Percentiles rank a stretch among this genome's conserved stretches.
phyloP scores from a whole-genome alignment of 805 yeast genomes.

The Brettanomyces sp. region DNA sequence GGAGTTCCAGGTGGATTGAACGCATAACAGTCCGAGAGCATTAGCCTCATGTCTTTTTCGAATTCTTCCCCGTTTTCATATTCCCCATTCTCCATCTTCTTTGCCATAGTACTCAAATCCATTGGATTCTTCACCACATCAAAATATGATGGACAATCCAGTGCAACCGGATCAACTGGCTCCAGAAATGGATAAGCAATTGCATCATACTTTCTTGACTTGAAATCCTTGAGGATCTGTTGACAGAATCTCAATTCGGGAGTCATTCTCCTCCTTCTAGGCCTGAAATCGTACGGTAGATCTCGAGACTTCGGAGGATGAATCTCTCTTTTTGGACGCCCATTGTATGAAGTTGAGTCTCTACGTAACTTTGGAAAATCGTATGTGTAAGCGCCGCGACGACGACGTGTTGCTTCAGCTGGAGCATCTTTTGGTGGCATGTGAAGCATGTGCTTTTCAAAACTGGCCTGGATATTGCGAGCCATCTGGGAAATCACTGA shows the following conservation, averaged over 20 bases:
- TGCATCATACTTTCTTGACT: slow-evolving; percentile 72
- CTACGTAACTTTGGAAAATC: slow-evolving; percentile 63
- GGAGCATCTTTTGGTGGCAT: slow-evolving; percentile 63
- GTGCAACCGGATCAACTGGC: slow-evolving; percentile 93
- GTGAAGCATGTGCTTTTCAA: slow-evolving; percentile 85
- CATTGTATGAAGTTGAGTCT: slow-evolving; percentile 55
- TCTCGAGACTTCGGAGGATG: slow-evolving; percentile 96
- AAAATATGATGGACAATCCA: slow-evolving; percentile 83
- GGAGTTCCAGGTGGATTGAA: slow-evolving; percentile 98
- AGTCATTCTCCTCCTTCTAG: slow-evolving; percentile 84
- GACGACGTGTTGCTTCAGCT: slow-evolving; percentile 7
- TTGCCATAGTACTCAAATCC: slow-evolving; percentile 83
- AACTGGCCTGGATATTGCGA: slow-evolving; percentile 78
- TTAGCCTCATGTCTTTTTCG: slow-evolving; percentile 70
- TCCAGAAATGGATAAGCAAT: slow-evolving; percentile 84
- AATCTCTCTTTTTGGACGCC: slow-evolving; percentile 89
- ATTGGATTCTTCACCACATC: slow-evolving; percentile 86
- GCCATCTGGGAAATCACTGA: slow-evolving; percentile 89
- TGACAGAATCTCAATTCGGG: slow-evolving; percentile 83
- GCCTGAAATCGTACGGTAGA: slow-evolving; percentile 82
- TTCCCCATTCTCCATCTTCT: slow-evolving; percentile 74
- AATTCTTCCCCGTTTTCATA: slow-evolving; percentile 86
- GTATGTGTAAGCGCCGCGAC: slow-evolving; percentile 26
- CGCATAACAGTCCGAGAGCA: slow-evolving; percentile 80
- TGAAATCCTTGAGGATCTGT: slow-evolving; percentile 72